phyloP scores from a whole-genome alignment of 2,329 filamentous ascomycete species.

The Alternaria novae-zelandiae region DNA sequence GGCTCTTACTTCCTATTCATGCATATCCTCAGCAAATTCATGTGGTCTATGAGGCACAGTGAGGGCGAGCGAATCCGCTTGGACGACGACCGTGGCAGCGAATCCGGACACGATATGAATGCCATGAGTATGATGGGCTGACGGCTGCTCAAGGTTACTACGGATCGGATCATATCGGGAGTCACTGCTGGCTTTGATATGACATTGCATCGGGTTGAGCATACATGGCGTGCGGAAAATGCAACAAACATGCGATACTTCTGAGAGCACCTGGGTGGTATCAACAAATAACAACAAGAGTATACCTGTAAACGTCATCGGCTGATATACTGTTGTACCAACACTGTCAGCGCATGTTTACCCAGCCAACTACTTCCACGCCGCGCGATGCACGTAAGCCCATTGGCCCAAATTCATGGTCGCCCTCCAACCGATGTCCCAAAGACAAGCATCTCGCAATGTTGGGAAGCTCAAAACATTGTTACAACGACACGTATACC shows the following conservation, averaged over 20 bases:
- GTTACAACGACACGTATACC: slow-evolving; percentile 3
- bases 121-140: slow-evolving; percentile 66
- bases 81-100: slow-evolving; percentile 50
- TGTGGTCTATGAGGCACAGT: slow-evolving; percentile 3
- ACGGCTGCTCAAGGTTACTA: slow-evolving; percentile 59
- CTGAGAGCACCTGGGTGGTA: not conserved
- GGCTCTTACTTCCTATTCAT: not conserved
- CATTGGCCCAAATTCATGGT: not conserved
- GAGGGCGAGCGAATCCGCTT: slow-evolving; percentile 51
- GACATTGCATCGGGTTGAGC: slow-evolving; percentile 61
- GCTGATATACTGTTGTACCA: not conserved
- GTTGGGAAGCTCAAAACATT: slow-evolving; percentile 3
- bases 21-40: not conserved
- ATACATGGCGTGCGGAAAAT: slow-evolving; percentile 60
- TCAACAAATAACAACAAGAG: not conserved
- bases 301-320: not conserved
- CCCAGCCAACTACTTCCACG: not conserved
- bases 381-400: not conserved
- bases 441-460: not conserved
- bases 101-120: slow-evolving; percentile 65
- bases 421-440: not conserved
- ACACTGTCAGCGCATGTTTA: not conserved
- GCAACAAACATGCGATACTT: slow-evolving; percentile 58
- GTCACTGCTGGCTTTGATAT: slow-evolving; percentile 67
- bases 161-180: slow-evolving; percentile 67